Conservation (phyloP, 345 rosid species). For the Brassica carinata region DNA sequence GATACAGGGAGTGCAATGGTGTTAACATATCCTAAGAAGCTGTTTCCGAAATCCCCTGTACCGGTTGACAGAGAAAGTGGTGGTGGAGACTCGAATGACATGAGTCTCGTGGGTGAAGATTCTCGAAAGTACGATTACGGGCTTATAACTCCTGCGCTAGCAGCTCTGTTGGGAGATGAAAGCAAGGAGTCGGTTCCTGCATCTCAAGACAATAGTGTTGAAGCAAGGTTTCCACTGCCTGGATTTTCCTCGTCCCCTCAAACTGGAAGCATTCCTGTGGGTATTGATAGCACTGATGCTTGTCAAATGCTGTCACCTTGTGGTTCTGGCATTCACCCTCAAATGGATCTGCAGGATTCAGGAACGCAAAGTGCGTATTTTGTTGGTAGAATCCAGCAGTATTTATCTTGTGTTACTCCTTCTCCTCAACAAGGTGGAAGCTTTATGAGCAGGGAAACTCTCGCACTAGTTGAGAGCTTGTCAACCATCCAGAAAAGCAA, state of each 20-base stretch:
- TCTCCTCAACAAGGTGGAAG: slow-evolving; percentile 52
- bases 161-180: slow-evolving; percentile 67
- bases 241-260: slow-evolving; percentile 31
- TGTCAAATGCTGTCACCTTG: slow-evolving; percentile 34
- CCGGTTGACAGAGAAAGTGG: slow-evolving; percentile 50
- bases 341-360: slow-evolving; percentile 40
- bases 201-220: slow-evolving; percentile 35
- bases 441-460: slow-evolving; percentile 48
- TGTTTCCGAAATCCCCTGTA: slow-evolving; percentile 34
- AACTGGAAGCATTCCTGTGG: slow-evolving; percentile 23
- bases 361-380: slow-evolving; percentile 38
- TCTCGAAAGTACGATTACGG: slow-evolving; percentile 63
- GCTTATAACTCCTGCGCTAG: slow-evolving; percentile 67
- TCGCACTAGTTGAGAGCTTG: slow-evolving; percentile 42
- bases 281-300: slow-evolving; percentile 30
- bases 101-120: slow-evolving; percentile 83
- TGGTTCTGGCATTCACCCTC: slow-evolving; percentile 41
- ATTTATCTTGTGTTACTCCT: slow-evolving; percentile 53
- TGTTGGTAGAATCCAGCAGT: slow-evolving; percentile 40
- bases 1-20: slow-evolving; percentile 64
- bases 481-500: slow-evolving; percentile 50
- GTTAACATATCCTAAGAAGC: slow-evolving; percentile 58
- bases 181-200: slow-evolving; percentile 43
- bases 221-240: slow-evolving; percentile 34
- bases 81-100: slow-evolving; percentile 78